phyloP scores from a whole-genome alignment of 1,284 basidiomycete genomes.

The Tremellales sp. region DNA sequence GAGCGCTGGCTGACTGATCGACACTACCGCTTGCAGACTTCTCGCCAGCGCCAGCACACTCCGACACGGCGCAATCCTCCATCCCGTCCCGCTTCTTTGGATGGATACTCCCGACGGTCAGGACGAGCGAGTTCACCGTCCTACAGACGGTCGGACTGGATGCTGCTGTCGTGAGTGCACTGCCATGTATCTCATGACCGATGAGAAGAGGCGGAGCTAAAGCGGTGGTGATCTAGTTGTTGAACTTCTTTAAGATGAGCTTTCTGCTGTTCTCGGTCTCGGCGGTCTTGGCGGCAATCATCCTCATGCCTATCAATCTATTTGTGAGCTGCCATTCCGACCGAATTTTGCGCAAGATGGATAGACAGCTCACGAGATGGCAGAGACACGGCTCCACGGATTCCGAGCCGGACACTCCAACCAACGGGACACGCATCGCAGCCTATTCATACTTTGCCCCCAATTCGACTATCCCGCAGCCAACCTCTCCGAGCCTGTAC shows the following conservation, averaged over 20 bases:
- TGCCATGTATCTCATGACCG: not conserved
- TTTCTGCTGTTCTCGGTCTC: slow-evolving; percentile 85
- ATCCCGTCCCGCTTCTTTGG: slow-evolving; percentile 63
- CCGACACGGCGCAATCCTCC: slow-evolving; percentile 20
- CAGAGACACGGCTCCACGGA: slow-evolving; percentile 70
- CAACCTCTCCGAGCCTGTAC: slow-evolving; percentile 39
- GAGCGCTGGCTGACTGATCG: no score
- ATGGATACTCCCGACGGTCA: slow-evolving; percentile 90
- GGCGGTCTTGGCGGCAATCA: slow-evolving; percentile 69
- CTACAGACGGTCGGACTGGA: slow-evolving; percentile 94
- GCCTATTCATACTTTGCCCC: slow-evolving; percentile 49
- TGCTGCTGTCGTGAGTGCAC: slow-evolving; percentile 72
- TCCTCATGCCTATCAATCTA: slow-evolving; percentile 87
- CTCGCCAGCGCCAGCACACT: slow-evolving; percentile 35
- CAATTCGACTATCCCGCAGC: slow-evolving; percentile 33
- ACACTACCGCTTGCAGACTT: no score
- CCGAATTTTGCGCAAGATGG: not conserved
- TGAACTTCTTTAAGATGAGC: slow-evolving; percentile 92
- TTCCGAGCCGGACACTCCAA: slow-evolving; percentile 53
- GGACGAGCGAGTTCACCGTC: slow-evolving; percentile 87
- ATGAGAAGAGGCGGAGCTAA: not conserved
- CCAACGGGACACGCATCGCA: slow-evolving; percentile 9
- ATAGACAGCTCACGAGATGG: not conserved
- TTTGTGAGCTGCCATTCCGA: slow-evolving; percentile 55
- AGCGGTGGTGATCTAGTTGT: slow-evolving; percentile 56